These are phyloP conservation scores for Fusarium stilboides DNA, from an alignment of 2,329 filamentous ascomycete genomes.

Conservation along the genomic window DNA sequence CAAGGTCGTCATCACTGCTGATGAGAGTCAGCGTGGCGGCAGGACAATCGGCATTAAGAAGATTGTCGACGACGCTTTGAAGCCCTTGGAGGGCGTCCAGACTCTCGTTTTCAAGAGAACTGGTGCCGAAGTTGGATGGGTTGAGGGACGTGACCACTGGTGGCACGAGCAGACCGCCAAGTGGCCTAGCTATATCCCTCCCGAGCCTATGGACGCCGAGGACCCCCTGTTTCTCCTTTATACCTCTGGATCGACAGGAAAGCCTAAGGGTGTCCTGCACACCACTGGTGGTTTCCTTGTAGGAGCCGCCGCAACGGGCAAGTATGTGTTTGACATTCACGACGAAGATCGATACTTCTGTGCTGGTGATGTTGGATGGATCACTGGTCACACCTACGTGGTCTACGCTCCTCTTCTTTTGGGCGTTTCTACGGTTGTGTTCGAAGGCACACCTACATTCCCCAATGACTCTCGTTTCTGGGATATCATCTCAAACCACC, in stretches of 20 bases:
- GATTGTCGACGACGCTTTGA: constrained; percentile 95
- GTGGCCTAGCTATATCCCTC: constrained; percentile 89
- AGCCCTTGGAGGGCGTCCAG: constrained; percentile 81
- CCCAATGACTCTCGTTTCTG: constrained; percentile 95
- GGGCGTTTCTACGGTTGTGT: constrained; percentile 91
- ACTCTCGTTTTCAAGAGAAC: constrained; percentile 93
- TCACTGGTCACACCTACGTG: constrained; percentile 96
- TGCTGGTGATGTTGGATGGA: constrained; percentile 96
- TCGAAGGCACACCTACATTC: constrained; percentile 94
- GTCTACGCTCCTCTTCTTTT: constrained; percentile 92
- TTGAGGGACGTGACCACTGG: constrained; percentile 87
- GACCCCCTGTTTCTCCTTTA: constrained; percentile 95
- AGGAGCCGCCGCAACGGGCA: constrained; percentile 89
- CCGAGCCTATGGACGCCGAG: constrained; percentile 88
- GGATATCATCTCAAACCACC: constrained; percentile 92
- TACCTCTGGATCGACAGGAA: constrained; percentile 94
- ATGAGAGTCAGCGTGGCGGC: constrained; percentile 94
- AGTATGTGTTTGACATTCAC: constrained; percentile 97
- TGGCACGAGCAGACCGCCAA: constrained; percentile 97
- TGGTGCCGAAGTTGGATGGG: constrained; percentile 88
- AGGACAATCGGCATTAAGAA: constrained; percentile 96
- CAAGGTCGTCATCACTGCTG: constrained; percentile 91
- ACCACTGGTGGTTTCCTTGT: constrained; percentile 91
- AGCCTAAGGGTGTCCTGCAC: constrained; percentile 97
- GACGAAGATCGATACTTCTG: constrained; percentile 92